These are phyloP conservation scores for Pseudocercospora ulei DNA, from an alignment of 2,329 filamentous ascomycete genomes.

Conservation along the genomic window DNA sequence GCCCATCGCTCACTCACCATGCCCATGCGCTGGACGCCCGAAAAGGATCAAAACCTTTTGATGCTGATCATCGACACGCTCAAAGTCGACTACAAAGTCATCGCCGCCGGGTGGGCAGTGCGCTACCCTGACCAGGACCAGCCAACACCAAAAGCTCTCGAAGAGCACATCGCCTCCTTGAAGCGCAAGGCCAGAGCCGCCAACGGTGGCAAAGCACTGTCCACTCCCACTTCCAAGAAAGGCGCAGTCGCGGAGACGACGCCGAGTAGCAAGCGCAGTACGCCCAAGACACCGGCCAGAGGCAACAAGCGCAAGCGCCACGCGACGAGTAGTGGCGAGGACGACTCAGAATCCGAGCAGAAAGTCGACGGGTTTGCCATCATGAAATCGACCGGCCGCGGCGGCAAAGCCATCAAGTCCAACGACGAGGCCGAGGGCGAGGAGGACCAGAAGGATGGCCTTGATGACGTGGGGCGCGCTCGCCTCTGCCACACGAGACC, in stretches of 20 bases:
- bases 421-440: slow-evolving; percentile 7
- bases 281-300: slow-evolving; percentile 15
- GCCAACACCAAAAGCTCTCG: slow-evolving; percentile 21
- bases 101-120: slow-evolving; percentile 17
- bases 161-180: slow-evolving; percentile 22
- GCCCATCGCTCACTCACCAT: slow-evolving; percentile 12
- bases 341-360: slow-evolving; percentile 25
- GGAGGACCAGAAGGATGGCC: slow-evolving; percentile 8
- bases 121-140: slow-evolving; percentile 18
- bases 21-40: slow-evolving; percentile 23
- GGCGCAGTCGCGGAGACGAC: slow-evolving; percentile 4
- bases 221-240: slow-evolving; percentile 11
- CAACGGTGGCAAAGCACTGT: background rate
- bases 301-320: slow-evolving; percentile 15
- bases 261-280: slow-evolving; percentile 12
- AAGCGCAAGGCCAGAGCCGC: slow-evolving; percentile 11
- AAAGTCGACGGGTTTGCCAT: slow-evolving; percentile 9
- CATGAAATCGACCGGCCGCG: slow-evolving; percentile 15
- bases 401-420: slow-evolving; percentile 10
- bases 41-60: slow-evolving; percentile 24
- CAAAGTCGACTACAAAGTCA: slow-evolving; percentile 18
- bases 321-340: slow-evolving; percentile 23
- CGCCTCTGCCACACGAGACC: slow-evolving; percentile 5
- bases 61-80: slow-evolving; percentile 21
- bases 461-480: slow-evolving; percentile 4